A percentile compares a stretch with the other conserved stretches of the same genome.
Evolutionary conservation across 345 rosid species (phyloP).

Genomic region (Durio zibethinus): DNA sequence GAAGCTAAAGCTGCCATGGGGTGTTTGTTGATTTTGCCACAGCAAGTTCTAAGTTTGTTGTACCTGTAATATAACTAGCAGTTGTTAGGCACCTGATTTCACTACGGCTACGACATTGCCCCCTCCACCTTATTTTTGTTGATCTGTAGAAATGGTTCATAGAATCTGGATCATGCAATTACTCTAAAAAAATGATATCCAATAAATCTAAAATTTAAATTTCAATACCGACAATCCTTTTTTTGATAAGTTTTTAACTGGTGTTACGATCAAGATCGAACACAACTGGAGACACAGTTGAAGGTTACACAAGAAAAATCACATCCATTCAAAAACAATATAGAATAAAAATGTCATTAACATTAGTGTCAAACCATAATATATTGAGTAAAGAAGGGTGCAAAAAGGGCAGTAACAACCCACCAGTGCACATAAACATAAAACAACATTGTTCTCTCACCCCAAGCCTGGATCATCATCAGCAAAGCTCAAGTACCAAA

Average conservation of each 20-base stretch:
- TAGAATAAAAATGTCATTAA: conserved; percentile 5
- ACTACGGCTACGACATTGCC: background rate
- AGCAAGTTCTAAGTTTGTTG: background rate
- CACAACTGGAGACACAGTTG: background rate
- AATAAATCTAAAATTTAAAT: no score
- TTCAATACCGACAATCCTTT: no score
- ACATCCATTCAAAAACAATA: conserved; percentile 20
- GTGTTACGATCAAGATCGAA: background rate
- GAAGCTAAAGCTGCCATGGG: background rate
- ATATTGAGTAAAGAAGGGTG: background rate
- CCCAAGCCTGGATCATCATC: conserved; percentile 22
- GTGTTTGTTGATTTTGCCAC: background rate
- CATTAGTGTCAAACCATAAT: background rate
- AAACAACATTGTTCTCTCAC: conserved; percentile 16
- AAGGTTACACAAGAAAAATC: no score
- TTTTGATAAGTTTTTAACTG: background rate
- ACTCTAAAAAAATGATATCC: no score
- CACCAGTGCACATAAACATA: conserved; percentile 1
- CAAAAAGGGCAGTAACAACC: conserved; percentile 3
- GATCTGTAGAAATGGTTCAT: background rate
- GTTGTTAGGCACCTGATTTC: background rate
- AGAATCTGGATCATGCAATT: no score
- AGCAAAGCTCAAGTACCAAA: conserved; percentile 15
- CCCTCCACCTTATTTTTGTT: no score
- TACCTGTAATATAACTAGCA: background rate